Evolutionary conservation across 2,329 filamentous ascomycete genomes (phyloP), one percentile per base, ranked within the genome.

Genomic region (Calonectria pseudoreteaudii): DNA sequence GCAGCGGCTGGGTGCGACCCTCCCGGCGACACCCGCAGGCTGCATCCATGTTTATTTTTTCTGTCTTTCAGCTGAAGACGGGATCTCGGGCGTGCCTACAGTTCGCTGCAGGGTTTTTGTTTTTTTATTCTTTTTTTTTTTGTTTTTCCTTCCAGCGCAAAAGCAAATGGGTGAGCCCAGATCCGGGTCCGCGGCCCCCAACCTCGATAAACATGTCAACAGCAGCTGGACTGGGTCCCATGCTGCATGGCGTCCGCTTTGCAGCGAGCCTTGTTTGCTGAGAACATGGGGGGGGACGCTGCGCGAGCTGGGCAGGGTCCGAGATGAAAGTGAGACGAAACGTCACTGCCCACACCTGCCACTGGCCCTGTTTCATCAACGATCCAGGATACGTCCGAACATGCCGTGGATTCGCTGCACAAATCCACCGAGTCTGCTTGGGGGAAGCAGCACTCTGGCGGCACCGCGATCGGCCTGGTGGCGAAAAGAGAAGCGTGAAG

Each of bases 281-380:
- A 67, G 58, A 60, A 34, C 34, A 66, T 56, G 49, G 58, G 49
- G 62, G 49, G 58, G 49, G 62, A 58, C n/a, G 23, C 47, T 31
- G 66, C 56, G 50, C 68, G 47, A 62, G 56, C 23, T 62, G 56
- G 20, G 23, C 56, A 53, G 70, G 52, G 44, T 49, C 64, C 34
- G 47, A 67, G 68, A 68, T 71, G 65, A 60, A 49, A 36, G 75
- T 75, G 79, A 80, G 78, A 80, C 76, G 77, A 78, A 77, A 79
- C 75, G 79, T 80, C 78, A 73, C 73, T 69, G 60, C 66, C 72
- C 56, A 41, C 56, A 62, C 31, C 58, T 65, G 53, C 66, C 60
- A 64, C 66, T 68, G 49, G 53, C 71, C 62, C n/a, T 75, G 78
- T 80, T 80, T 80, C 78, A 79, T 75, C 70, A 74, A 31, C 31